phyloP scores from a whole-genome alignment of 1,139 yeast genomes.

The Debaryomycetaceae sp. region DNA sequence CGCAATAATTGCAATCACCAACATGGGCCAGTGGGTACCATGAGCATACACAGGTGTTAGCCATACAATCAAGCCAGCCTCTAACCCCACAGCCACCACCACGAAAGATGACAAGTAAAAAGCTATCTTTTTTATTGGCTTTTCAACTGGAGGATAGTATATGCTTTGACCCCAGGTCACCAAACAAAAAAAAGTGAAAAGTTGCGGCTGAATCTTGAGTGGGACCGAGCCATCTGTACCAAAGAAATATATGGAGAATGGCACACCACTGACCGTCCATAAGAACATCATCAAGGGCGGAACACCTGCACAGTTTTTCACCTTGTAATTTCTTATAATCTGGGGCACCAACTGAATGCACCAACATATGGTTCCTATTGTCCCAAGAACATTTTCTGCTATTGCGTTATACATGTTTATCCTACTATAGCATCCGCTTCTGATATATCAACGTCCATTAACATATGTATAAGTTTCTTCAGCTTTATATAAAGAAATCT shows the following conservation, averaged over 20 bases:
- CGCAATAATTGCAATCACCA: slow-evolving; percentile 77
- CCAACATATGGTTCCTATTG: slow-evolving; percentile 88
- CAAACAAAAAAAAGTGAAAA: slow-evolving; percentile 70
- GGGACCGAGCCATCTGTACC: slow-evolving; percentile 72
- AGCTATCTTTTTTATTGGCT: slow-evolving; percentile 36
- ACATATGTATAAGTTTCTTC: too few relatives aligned
- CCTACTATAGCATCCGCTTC: neutral
- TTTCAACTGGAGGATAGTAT: slow-evolving; percentile 71
- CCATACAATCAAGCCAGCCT: slow-evolving; percentile 71
- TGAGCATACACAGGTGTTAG: slow-evolving; percentile 59
- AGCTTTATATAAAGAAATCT: too few relatives aligned
- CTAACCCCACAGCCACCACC: slow-evolving; percentile 52
- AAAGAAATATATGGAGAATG: slow-evolving; percentile 78
- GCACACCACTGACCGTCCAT: slow-evolving; percentile 82
- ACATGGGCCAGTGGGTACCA: slow-evolving; percentile 71
- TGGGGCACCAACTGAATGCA: slow-evolving; percentile 89
- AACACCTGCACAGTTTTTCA: slow-evolving; percentile 80
- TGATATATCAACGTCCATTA: too few relatives aligned
- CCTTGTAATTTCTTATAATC: slow-evolving; percentile 63
- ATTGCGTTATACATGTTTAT: slow-evolving; percentile 22
- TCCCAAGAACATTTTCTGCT: slow-evolving; percentile 79
- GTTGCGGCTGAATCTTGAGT: slow-evolving; percentile 79
- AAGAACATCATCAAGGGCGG: slow-evolving; percentile 81
- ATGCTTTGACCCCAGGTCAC: slow-evolving; percentile 69
- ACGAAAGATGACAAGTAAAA: slow-evolving; percentile 35